Evolutionary conservation across 2,329 filamentous ascomycete species (phyloP).

Genomic region (Aspergillus terreus): DNA sequence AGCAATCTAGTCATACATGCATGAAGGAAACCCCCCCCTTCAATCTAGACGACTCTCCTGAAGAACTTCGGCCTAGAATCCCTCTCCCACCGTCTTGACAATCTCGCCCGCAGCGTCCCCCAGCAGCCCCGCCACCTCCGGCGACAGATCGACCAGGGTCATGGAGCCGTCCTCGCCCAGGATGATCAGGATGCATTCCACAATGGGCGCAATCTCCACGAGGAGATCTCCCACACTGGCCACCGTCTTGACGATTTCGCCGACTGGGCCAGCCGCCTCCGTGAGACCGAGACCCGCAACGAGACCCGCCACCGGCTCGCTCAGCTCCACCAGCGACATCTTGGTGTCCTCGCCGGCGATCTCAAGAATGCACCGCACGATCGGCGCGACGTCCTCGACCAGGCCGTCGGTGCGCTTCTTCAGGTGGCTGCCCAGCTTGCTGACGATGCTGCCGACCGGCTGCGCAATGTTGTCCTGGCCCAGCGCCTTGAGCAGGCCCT

Average conservation of each 20-base stretch:
- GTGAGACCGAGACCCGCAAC: slow-evolving; percentile 14
- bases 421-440: slow-evolving; percentile 9
- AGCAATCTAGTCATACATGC: neutral
- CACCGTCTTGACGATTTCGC: slow-evolving; percentile 16
- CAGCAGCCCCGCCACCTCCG: slow-evolving; percentile 18
- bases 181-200: slow-evolving; percentile 22
- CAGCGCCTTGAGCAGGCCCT: slow-evolving; percentile 24
- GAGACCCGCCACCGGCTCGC: slow-evolving; percentile 14
- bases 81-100: slow-evolving; percentile 17
- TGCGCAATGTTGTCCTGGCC: slow-evolving; percentile 23
- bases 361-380: slow-evolving; percentile 9
- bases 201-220: slow-evolving; percentile 14
- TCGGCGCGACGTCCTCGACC: slow-evolving; percentile 8
- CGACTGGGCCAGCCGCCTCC: slow-evolving; percentile 12
- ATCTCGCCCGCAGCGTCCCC: slow-evolving; percentile 23
- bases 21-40: neutral
- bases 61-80: slow-evolving; percentile 1
- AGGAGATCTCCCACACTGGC: slow-evolving; percentile 17
- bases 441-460: slow-evolving; percentile 24
- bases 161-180: slow-evolving; percentile 17
- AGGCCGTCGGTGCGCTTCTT: slow-evolving; percentile 10
- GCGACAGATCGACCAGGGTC: slow-evolving; percentile 21
- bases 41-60: neutral
- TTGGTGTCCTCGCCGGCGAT: slow-evolving; percentile 9
- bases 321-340: slow-evolving; percentile 19